These are phyloP conservation scores for Amanita jacksonii DNA, from an alignment of 768 basidiomycete genomes.

Conservation along the genomic window DNA sequence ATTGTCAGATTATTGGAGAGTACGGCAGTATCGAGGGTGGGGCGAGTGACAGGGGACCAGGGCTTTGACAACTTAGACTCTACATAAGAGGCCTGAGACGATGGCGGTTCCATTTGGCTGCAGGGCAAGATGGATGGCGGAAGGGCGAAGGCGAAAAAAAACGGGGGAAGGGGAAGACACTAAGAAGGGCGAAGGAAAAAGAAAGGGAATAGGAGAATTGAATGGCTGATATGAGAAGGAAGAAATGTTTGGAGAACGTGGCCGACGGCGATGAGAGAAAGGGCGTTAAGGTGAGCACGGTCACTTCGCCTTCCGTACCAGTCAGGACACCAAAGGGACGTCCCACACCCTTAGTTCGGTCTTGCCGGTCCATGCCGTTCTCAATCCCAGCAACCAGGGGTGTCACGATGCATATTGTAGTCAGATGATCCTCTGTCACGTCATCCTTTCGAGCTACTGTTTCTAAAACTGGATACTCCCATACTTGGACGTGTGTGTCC, in stretches of 20 bases:
- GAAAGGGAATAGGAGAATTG: too few species aligned
- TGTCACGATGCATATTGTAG: too few species aligned
- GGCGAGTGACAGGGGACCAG: constrained; percentile 5
- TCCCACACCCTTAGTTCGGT: constrained; percentile 11
- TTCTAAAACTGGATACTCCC: too few species aligned
- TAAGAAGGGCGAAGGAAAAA: too few species aligned
- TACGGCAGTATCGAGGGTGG: constrained; percentile 1
- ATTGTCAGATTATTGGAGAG: background rate
- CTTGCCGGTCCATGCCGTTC: constrained; percentile 8
- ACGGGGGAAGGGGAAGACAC: too few species aligned
- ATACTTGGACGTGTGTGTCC: too few species aligned
- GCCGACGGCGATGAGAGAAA: background rate
- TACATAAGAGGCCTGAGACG: constrained; percentile 4
- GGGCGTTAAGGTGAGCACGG: constrained; percentile 5
- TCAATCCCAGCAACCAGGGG: background rate
- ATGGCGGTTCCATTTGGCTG: constrained; percentile 3
- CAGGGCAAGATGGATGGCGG: too few species aligned
- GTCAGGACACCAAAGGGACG: background rate
- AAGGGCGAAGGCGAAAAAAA: too few species aligned
- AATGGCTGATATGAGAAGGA: too few species aligned
- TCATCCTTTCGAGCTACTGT: too few species aligned
- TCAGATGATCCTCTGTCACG: too few species aligned
- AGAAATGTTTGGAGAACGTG: constrained; percentile 1
- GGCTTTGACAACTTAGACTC: constrained; percentile 1
- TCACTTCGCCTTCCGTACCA: background rate